Evolutionary conservation across 2,329 filamentous ascomycete species (phyloP).

Genomic region (Dactylonectria macrodidyma): DNA sequence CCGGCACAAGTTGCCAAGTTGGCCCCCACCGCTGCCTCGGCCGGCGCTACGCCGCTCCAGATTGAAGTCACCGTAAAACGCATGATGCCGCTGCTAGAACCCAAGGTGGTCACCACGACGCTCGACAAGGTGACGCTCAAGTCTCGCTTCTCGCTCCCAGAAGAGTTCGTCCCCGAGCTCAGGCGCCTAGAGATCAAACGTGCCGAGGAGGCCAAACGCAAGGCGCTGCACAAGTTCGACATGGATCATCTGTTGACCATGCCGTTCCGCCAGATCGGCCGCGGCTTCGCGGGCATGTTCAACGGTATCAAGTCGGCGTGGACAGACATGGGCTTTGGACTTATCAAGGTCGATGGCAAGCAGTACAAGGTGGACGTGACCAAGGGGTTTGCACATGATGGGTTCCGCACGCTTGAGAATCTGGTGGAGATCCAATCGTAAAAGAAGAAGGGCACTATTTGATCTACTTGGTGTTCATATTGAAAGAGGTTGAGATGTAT

Average conservation of each 20-base stretch:
- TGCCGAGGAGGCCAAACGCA: slow-evolving; percentile 56
- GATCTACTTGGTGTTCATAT: not conserved
- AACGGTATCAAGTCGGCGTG: slow-evolving; percentile 64
- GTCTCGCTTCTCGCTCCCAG: slow-evolving; percentile 57
- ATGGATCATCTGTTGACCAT: slow-evolving; percentile 69
- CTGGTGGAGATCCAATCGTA: slow-evolving; percentile 57
- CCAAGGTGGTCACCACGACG: slow-evolving; percentile 58
- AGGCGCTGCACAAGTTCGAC: slow-evolving; percentile 64
- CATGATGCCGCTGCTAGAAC: slow-evolving; percentile 63
- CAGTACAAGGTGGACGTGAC: slow-evolving; percentile 72
- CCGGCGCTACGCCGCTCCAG: slow-evolving; percentile 52
- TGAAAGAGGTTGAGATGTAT: not conserved
- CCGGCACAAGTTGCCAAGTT: slow-evolving; percentile 51
- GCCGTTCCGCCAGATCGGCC: slow-evolving; percentile 67
- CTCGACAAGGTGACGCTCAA: slow-evolving; percentile 54
- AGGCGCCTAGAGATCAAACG: slow-evolving; percentile 49
- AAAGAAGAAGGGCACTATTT: not conserved
- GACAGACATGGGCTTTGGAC: slow-evolving; percentile 70
- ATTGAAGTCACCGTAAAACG: slow-evolving; percentile 69
- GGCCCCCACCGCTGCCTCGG: slow-evolving; percentile 26
- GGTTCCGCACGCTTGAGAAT: slow-evolving; percentile 71
- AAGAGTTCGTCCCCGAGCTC: slow-evolving; percentile 55
- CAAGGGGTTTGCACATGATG: slow-evolving; percentile 71
- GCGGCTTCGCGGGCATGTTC: slow-evolving; percentile 60
- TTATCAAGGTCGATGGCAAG: slow-evolving; percentile 62